phyloP scores from a whole-genome alignment of 2,329 filamentous ascomycete species.

The Colletotrichum chrysophilum region DNA sequence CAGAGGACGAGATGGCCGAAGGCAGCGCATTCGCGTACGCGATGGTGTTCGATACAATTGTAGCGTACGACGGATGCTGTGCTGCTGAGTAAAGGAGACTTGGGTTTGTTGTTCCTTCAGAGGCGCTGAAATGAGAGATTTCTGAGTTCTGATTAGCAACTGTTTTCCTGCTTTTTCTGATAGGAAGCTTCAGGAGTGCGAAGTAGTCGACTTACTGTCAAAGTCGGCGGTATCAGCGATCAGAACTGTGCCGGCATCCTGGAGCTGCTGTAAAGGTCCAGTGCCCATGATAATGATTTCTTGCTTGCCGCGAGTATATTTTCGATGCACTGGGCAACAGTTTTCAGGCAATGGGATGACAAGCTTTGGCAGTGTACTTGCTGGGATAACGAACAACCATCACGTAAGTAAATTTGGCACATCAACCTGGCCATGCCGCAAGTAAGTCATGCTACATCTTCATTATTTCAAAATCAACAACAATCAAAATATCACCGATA shows the following conservation, averaged over 20 bases:
- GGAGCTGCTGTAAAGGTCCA: neutral
- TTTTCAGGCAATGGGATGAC: neutral
- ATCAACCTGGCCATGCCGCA: neutral
- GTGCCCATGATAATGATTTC: neutral
- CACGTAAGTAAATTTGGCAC: neutral
- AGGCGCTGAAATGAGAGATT: neutral
- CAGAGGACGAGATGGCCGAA: neutral
- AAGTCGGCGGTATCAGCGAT: neutral
- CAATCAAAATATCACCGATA: neutral
- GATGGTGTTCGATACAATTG: neutral
- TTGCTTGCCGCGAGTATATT: neutral
- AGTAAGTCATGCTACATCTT: neutral
- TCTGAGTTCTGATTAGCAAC: neutral
- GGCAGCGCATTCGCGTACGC: neutral
- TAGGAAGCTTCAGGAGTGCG: neutral
- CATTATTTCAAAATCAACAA: neutral
- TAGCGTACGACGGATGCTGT: neutral
- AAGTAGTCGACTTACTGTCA: neutral
- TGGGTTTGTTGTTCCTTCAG: neutral
- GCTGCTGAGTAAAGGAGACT: neutral
- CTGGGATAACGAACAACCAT: neutral
- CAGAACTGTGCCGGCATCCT: neutral
- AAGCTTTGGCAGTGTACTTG: neutral
- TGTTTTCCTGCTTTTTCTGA: neutral
- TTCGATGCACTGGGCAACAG: neutral